phyloP scores from a whole-genome alignment of 2,329 filamentous ascomycete species.

The Diaporthe humulicola region DNA sequence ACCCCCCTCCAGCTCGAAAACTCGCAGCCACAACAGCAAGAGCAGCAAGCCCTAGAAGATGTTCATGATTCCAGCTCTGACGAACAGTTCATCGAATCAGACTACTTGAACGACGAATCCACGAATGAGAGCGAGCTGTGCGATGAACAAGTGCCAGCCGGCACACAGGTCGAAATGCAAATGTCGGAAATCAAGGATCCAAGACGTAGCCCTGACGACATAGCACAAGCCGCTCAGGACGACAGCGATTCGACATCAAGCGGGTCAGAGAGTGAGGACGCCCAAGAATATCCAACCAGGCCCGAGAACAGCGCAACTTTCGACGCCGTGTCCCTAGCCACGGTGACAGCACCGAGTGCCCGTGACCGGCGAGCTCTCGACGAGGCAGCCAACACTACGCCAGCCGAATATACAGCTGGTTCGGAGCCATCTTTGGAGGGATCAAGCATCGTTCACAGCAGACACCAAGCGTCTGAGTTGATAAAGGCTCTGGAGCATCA shows the following conservation, averaged over 20 bases:
- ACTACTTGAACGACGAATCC: constrained; percentile 28
- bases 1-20: constrained; percentile 6
- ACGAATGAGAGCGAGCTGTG: constrained; percentile 1
- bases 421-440: not conserved
- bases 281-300: not conserved
- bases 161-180: not conserved
- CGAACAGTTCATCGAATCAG: constrained; percentile 20
- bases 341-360: not conserved
- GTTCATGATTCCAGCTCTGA: not conserved
- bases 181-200: not conserved
- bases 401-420: not conserved
- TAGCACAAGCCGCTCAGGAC: not conserved
- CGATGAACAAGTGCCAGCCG: not conserved
- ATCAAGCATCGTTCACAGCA: constrained; percentile 8
- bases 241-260: not conserved
- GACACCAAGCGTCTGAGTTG: constrained; percentile 28
- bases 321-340: not conserved
- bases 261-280: not conserved
- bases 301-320: not conserved
- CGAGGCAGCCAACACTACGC: not conserved
- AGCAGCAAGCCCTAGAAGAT: not conserved
- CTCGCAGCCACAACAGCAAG: not conserved
- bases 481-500: constrained; percentile 45
- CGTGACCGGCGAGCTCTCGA: not conserved
- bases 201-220: not conserved